Evolutionary conservation across 192 early-diverging fungal genomes (phyloP).

Genomic region (Rhizophlyctis rosea): DNA sequence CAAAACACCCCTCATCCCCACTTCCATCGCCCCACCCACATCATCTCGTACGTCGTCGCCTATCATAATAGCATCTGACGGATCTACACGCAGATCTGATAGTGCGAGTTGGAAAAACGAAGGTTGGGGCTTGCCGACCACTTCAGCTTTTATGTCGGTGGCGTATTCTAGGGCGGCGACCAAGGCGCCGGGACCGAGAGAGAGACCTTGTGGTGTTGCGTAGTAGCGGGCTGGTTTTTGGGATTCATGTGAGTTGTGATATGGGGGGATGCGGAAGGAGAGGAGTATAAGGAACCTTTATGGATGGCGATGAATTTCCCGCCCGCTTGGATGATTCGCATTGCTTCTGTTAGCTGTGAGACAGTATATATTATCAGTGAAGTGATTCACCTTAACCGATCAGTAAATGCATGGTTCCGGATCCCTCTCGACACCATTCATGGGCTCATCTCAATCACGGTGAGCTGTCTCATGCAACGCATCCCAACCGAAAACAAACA

Average conservation of each 20-base stretch:
- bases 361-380: conserved; percentile 7
- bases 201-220: conserved; percentile 56
- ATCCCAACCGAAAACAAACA: no score
- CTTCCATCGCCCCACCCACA: conserved; percentile 70
- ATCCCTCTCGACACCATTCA: no score
- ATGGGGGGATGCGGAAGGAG: background rate
- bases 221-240: conserved; percentile 72
- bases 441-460: no score
- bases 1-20: conserved; percentile 58
- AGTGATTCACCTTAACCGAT: no score
- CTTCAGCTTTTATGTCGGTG: conserved; percentile 55
- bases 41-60: conserved; percentile 86
- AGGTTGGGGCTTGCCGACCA: conserved; percentile 79
- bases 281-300: conserved; percentile 39
- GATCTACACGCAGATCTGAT: conserved; percentile 60
- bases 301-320: conserved; percentile 78
- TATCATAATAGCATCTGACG: conserved; percentile 71
- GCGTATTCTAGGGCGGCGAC: conserved; percentile 81
- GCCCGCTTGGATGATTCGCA: conserved; percentile 59
- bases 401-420: no score
- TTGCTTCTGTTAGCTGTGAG: conserved; percentile 70
- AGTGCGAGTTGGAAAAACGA: conserved; percentile 78
- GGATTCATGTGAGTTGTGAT: background rate
- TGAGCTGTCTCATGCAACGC: no score
- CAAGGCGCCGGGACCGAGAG: conserved; percentile 88